Base-by-base conservation (phyloP, 2,329 filamentous ascomycete genomes). In the Simplicillium aogashimaense region DNA sequence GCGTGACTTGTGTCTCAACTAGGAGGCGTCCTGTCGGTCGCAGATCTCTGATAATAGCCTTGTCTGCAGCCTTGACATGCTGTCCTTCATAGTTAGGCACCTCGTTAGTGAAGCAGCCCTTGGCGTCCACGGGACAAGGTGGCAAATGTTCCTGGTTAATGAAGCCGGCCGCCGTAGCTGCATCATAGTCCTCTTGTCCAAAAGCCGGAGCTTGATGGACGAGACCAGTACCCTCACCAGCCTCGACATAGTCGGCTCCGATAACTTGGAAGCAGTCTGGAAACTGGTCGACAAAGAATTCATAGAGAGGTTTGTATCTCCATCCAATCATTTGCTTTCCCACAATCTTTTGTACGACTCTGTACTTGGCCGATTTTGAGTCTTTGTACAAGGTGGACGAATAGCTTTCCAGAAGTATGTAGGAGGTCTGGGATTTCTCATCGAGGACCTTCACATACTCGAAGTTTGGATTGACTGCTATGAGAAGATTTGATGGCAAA, bases 391-490 rank as follows among this genome's bases (percentile, higher is more conserved):
- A 64, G n/a, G 76, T 81, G 41, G 70, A 69, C 28, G 86, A 65
- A 33, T 82, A 66, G 29, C 74, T 68, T 51, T 86, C 83, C 35
- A 86, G 65, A 29, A 86, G 69, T 43, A 86, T 75, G 55, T 81
- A 86, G 48, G 83, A 70, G 50, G 78, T 82, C 20, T 75, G 75
- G 0, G 77, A 76, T 16, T 66, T 65, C 51, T 82, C 74, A 49
- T 87, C 83, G 36, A 72, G 66, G 35, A 86, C 79, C 56, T 86
- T 81, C 52, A 88, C 60, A 58, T 90, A 90, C 54, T 89, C 84
- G 50, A 86, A 87, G 44, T 85, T 75, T 7, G 84, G 83, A 53
- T 89, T 76, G 14, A 75, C 81, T 35, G 81, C 82, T 36, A 92
- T 72, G 10, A 74, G 79, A 25, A 74, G 69, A 61, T 90, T 82